Percentiles rank a stretch among this genome's conserved stretches.
phyloP scores from a whole-genome alignment of 345 rosid species.

The Xanthoceras sorbifolium region DNA sequence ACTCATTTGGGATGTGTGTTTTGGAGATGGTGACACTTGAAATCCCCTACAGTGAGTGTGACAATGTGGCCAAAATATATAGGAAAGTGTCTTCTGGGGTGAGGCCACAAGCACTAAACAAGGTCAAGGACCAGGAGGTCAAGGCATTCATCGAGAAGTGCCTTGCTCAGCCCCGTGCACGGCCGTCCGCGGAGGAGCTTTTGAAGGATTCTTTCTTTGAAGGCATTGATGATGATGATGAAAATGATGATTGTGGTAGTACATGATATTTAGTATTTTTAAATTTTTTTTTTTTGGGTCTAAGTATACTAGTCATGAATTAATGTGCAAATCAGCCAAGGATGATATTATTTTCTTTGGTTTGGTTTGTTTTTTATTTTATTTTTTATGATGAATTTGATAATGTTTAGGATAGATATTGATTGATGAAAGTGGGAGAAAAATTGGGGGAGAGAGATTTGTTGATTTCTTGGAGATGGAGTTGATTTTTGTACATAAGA shows the following conservation, averaged over 20 bases:
- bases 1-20: slow-evolving; percentile 88
- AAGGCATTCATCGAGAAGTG: slow-evolving; percentile 77
- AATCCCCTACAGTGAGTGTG: slow-evolving; percentile 83
- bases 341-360: neutral
- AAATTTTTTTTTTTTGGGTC: too few relatives aligned
- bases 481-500: slow-evolving; percentile 4
- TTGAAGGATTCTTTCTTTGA: slow-evolving; percentile 70
- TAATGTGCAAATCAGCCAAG: neutral
- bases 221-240: slow-evolving; percentile 57
- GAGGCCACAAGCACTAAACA: slow-evolving; percentile 66
- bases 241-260: slow-evolving; percentile 36
- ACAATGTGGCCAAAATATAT: slow-evolving; percentile 69
- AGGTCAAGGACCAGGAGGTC: slow-evolving; percentile 60
- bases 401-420: slow-evolving; percentile 4
- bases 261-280: slow-evolving; percentile 4
- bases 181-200: slow-evolving; percentile 78
- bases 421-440: neutral
- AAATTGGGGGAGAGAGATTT: neutral
- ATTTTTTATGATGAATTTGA: neutral
- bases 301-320: too few relatives aligned
- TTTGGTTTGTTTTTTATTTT: neutral
- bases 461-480: neutral
- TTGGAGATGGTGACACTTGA: slow-evolving; percentile 78
- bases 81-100: slow-evolving; percentile 70
- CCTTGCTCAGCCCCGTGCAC: slow-evolving; percentile 55